A percentile compares a stretch with the other conserved stretches of the same genome.
phyloP scores from a whole-genome alignment of 768 basidiomycete species.

The Leucosporidium yakuticum region DNA sequence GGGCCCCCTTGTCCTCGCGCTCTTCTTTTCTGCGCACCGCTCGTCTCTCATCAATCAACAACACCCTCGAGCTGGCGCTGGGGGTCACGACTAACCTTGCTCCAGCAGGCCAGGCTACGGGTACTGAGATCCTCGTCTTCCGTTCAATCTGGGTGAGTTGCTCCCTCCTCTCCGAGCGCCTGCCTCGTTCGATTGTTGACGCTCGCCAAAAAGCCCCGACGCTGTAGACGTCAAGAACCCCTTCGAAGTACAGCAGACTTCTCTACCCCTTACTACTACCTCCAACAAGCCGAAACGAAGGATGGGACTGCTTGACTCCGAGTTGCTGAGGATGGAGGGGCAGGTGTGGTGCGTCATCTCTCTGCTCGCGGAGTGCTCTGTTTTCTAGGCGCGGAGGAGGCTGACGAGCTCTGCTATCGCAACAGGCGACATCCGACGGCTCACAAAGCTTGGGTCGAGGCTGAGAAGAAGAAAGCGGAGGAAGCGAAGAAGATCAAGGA shows the following conservation, averaged over 20 bases:
- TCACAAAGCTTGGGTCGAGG: not conserved
- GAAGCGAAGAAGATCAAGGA: conserved; percentile 2
- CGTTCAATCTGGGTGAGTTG: too few relatives aligned
- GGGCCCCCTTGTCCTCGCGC: too few relatives aligned
- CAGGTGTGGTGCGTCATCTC: not conserved
- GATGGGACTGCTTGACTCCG: not conserved
- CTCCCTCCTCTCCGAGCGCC: too few relatives aligned
- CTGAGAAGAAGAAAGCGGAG: not conserved
- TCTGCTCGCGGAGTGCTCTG: too few relatives aligned
- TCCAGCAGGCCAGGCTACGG: too few relatives aligned
- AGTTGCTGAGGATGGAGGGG: not conserved
- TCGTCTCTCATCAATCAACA: not conserved
- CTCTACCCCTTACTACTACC: not conserved
- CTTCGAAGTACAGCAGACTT: not conserved
- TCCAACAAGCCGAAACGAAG: not conserved
- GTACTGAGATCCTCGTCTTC: too few relatives aligned
- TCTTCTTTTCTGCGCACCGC: not conserved
- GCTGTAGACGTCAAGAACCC: not conserved
- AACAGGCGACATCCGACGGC: not conserved
- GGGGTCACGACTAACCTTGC: too few relatives aligned
- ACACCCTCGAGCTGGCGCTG: too few relatives aligned
- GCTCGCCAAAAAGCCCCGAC: not conserved
- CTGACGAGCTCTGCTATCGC: not conserved
- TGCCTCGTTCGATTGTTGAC: too few relatives aligned
- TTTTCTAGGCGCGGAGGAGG: not conserved